Base-by-base conservation (phyloP, 176 grass and related monocot species). In the Saccharum officinarum region DNA sequence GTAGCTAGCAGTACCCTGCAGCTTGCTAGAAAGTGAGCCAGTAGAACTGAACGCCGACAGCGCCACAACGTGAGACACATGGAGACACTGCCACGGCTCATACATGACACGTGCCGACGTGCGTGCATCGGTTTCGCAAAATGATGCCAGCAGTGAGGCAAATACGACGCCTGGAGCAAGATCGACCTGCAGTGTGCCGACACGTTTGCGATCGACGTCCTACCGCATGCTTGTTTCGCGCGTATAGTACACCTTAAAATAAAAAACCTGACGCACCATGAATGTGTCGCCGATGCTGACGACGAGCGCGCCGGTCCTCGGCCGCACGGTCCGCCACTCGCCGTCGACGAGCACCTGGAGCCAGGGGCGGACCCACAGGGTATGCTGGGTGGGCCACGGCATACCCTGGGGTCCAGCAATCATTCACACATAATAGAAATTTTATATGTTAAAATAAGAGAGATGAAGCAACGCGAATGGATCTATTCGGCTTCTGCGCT, bases 211-310 rank as follows among this genome's bases (percentile, higher is more conserved):
- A 55, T 55, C 52, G 18, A 20, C 52, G 18, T 22, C 18, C 18
- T 55, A 55, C 18, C 52, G 2, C 18, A 20, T 20, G 17, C 52
- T 0, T 55, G 18, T 55, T 20, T 55, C 17, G 50, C 6, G 16
- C 15, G 33, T 36, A 28, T 28, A 59, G 33, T 20, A 73, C 11
- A 13, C 61, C 17, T 54, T 55, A 31, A 31, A 31, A 14, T 2
- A 7, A 31, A 1, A 18, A 22, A 13, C 44, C 12, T 44, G 2
- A 67, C 88, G 46, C 87, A 95, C 95, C 92, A 88, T 93, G 84
- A 97, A 97, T 7, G 92, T 93, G 81, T 97, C 92, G 11, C 95
- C 95, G 73, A 94, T 94, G 85, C 89, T 97, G 84, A 94, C 50
- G 30, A 95, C 84, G 18, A 97, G 76, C 8, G 91, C 85, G 37